These are phyloP conservation scores for Phytophthora citrophthora DNA, from an alignment of 352 stramenopile genomes.

Conservation along the genomic window DNA sequence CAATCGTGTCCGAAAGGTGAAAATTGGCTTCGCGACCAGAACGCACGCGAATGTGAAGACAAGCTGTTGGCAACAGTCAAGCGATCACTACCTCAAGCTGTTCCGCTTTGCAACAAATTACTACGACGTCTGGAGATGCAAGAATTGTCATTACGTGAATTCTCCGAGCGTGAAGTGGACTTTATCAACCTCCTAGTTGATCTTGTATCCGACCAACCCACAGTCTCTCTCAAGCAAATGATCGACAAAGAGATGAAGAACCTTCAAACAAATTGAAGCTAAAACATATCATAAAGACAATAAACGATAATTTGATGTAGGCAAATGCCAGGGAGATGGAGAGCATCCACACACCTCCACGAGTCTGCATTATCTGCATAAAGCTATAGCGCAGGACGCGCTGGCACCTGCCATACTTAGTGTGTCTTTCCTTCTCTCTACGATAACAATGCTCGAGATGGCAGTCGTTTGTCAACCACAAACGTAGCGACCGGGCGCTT, in stretches of 20 bases:
- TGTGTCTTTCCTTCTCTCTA: slow-evolving; percentile 52
- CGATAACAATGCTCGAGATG: slow-evolving; percentile 46
- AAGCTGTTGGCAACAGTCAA: slow-evolving; percentile 67
- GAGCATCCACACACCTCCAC: slow-evolving; percentile 13
- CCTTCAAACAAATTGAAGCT: slow-evolving; percentile 30
- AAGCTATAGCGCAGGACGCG: slow-evolving; percentile 2
- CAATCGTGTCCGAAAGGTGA: slow-evolving; percentile 12
- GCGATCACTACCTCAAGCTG: slow-evolving; percentile 63
- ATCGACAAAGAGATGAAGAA: slow-evolving; percentile 76
- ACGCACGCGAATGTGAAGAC: slow-evolving; percentile 56
- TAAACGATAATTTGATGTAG: slow-evolving; percentile 5
- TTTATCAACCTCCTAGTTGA: slow-evolving; percentile 85
- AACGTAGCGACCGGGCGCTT: slow-evolving; percentile 40
- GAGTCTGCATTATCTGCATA: slow-evolving; percentile 31
- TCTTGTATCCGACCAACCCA: slow-evolving; percentile 76
- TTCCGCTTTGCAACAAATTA: slow-evolving; percentile 75
- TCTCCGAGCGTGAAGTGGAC: slow-evolving; percentile 77
- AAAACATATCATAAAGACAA: background rate
- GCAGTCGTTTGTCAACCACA: slow-evolving; percentile 9
- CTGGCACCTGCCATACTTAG: slow-evolving; percentile 23
- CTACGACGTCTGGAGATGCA: slow-evolving; percentile 74
- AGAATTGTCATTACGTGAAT: slow-evolving; percentile 75
- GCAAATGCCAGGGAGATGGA: slow-evolving; percentile 28
- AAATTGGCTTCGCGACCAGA: slow-evolving; percentile 49
- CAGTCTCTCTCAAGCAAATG: slow-evolving; percentile 66